Conservation (phyloP, 2,329 filamentous ascomycete genomes). For the Exophiala mesophila region DNA sequence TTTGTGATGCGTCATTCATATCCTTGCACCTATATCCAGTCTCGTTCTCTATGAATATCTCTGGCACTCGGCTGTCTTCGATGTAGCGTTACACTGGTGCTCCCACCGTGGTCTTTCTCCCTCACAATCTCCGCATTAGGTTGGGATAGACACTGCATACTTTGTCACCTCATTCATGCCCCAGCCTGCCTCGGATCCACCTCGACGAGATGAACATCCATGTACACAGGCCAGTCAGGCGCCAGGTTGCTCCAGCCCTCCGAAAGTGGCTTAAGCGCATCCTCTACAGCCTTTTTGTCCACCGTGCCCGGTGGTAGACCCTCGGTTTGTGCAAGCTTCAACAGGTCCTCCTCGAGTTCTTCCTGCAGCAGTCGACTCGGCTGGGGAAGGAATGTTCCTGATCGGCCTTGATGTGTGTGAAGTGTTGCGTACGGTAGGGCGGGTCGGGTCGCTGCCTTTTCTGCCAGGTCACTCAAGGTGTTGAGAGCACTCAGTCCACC, state of each 20-base stretch:
- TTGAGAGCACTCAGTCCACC: conserved; percentile 47
- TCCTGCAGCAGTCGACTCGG: conserved; percentile 42
- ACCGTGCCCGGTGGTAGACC: conserved; percentile 38
- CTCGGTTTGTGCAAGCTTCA: conserved; percentile 38
- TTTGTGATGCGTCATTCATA: no score
- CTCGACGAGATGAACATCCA: conserved; percentile 42
- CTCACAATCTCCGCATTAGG: no score
- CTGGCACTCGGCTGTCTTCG: no score
- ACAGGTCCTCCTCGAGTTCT: conserved; percentile 43
- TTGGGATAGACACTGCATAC: no score
- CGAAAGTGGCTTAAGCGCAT: conserved; percentile 26
- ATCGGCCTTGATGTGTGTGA: conserved; percentile 42
- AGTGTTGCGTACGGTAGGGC: conserved; percentile 44
- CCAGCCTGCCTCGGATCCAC: conserved; percentile 23
- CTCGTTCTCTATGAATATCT: no score
- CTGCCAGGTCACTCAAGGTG: conserved; percentile 53
- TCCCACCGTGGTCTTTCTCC: no score
- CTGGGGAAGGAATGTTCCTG: conserved; percentile 35
- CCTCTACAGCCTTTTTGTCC: conserved; percentile 38
- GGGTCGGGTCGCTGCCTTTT: conserved; percentile 43
- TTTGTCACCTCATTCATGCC: no score
- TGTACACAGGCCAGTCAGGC: conserved; percentile 40
- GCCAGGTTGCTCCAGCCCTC: conserved; percentile 34
- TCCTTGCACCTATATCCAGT: no score
- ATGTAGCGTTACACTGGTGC: no score